Conservation (phyloP, 202 grass and related monocot genomes). For the Musa balbisiana region DNA sequence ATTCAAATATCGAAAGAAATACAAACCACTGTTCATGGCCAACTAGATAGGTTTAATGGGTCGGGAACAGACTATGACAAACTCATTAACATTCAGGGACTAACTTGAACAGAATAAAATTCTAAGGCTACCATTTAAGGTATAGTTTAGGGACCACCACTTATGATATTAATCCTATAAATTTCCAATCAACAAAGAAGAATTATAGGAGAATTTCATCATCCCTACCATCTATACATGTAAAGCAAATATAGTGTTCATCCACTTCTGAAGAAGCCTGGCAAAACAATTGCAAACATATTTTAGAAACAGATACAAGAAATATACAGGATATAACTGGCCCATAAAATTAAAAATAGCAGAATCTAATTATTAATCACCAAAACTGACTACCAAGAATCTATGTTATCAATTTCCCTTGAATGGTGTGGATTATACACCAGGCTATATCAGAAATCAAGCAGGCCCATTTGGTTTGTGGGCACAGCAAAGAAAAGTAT, state of each 20-base stretch:
- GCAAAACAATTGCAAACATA: slow-evolving; percentile 18
- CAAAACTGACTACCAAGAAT: background rate
- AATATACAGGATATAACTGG: background rate
- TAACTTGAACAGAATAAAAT: background rate
- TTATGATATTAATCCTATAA: background rate
- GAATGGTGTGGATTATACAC: background rate
- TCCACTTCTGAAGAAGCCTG: slow-evolving; percentile 67
- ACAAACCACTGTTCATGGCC: too few species aligned
- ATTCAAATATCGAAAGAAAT: too few species aligned
- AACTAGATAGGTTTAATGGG: background rate
- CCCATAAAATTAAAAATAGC: background rate
- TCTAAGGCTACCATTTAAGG: background rate
- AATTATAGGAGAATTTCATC: background rate
- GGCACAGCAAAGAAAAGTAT: too few species aligned
- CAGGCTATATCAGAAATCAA: background rate
- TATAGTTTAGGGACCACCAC: background rate
- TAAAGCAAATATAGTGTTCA: slow-evolving; percentile 85
- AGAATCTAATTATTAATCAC: background rate
- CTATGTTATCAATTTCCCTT: background rate
- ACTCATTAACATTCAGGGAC: background rate
- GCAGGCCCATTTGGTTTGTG: background rate
- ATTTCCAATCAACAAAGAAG: background rate
- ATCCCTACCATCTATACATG: slow-evolving; percentile 71
- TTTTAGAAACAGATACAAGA: slow-evolving; percentile 7
- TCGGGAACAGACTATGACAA: background rate